These are phyloP conservation scores for Kickxella alabastrina DNA, from an alignment of 192 early-diverging fungal genomes.

Conservation along the genomic window DNA sequence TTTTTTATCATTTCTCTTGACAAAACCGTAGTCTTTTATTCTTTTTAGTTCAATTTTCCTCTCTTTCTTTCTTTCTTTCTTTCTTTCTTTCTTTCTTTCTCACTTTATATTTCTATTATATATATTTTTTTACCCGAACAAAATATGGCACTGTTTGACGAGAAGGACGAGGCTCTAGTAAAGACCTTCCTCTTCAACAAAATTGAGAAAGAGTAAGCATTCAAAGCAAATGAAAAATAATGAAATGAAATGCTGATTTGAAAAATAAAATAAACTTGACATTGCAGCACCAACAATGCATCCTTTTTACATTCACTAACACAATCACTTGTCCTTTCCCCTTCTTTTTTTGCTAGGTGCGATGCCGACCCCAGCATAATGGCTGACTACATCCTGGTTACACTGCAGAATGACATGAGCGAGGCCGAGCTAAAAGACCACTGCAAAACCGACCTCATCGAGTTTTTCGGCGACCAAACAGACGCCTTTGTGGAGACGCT, in stretches of 20 bases:
- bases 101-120: neutral
- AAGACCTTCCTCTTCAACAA: slow-evolving; percentile 41
- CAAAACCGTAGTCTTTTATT: no score
- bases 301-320: neutral
- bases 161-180: slow-evolving; percentile 31
- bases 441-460: slow-evolving; percentile 34
- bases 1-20: no score
- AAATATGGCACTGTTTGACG: slow-evolving; percentile 34
- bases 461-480: slow-evolving; percentile 43
- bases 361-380: slow-evolving; percentile 43
- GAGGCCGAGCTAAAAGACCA: slow-evolving; percentile 25
- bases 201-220: slow-evolving; percentile 34
- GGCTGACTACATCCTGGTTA: slow-evolving; percentile 45
- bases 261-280: neutral
- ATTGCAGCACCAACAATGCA: neutral
- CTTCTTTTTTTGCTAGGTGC: slow-evolving; percentile 16
- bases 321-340: neutral
- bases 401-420: slow-evolving; percentile 43
- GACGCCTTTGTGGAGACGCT: slow-evolving; percentile 25
- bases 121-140: no score
- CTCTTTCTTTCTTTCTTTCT: neutral
- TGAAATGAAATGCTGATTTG: no score
- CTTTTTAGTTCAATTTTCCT: slow-evolving; percentile 6
- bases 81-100: slow-evolving; percentile 1
- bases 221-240: no score